Evolutionary conservation across 257 asterid genomes (phyloP).

Genomic region (Nicotiana tomentosiformis): DNA sequence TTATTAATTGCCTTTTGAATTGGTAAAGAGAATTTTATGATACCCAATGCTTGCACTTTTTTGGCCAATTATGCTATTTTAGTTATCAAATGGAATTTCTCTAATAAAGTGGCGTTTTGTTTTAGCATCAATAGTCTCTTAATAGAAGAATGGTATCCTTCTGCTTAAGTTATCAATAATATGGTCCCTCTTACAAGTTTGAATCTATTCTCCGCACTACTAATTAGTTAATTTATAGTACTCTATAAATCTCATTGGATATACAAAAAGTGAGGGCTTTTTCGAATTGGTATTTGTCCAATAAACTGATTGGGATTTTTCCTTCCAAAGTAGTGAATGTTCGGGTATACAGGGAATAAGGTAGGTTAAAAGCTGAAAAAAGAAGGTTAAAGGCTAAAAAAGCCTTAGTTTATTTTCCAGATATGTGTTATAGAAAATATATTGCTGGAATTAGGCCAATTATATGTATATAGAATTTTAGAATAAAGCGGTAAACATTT

Average conservation of each 20-base stretch:
- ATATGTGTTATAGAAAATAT: slow-evolving; percentile 15
- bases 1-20: neutral
- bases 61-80: slow-evolving; percentile 6
- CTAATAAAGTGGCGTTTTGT: neutral
- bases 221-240: slow-evolving; percentile 7
- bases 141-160: slow-evolving; percentile 6
- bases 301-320: slow-evolving; percentile 11
- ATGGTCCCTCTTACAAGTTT: slow-evolving; percentile 13
- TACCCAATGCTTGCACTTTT: slow-evolving; percentile 6
- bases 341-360: slow-evolving; percentile 25
- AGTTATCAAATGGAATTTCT: slow-evolving; percentile 17
- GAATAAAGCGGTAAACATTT: slow-evolving; percentile 39
- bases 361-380: slow-evolving; percentile 12
- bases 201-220: slow-evolving; percentile 32
- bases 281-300: neutral
- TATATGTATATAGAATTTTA: slow-evolving; percentile 19
- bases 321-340: slow-evolving; percentile 3
- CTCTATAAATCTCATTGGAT: slow-evolving; percentile 27
- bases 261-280: slow-evolving; percentile 21
- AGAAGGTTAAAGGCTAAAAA: neutral
- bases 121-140: slow-evolving; percentile 3
- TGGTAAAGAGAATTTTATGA: neutral
- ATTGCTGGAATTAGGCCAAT: slow-evolving; percentile 26
- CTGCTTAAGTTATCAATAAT: slow-evolving; percentile 3
- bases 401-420: slow-evolving; percentile 20